Evolutionary conservation across 495 filamentous ascomycete species (phyloP), one percentile per base, ranked within the genome.

Genomic region (Penicillium herquei): DNA sequence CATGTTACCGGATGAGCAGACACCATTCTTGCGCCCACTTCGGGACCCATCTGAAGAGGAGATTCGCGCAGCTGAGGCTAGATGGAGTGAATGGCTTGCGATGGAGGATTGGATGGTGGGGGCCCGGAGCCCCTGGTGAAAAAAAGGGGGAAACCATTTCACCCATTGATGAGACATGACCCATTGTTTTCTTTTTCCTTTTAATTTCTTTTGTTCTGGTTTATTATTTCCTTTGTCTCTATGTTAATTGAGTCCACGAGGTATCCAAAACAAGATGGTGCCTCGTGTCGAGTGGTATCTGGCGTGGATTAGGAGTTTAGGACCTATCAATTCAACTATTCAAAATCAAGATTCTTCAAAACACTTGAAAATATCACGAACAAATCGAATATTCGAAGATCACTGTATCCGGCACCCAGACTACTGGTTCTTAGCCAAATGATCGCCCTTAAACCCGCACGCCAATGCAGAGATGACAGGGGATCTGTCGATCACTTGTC

Each of bases 61-160:
- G 75, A 89, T 98, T 56, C 82, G 86, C 37, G 74, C 68, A 31
- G 94, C 92, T 0, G 91, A 98, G 72, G 81, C 78, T 47, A 83
- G 76, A 48, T 96, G 90, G 89, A 90, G 86, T 65, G 84, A 88
- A 67, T 96, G 90, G 89, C 70, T 96, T 37, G 90, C 90, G 5
- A 96, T 96, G 90, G 90, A 96, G 70, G 91, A 96, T 69, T 96
- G 92, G 91, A 95, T 96, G 91, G 76, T 96, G 39, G 91, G 89
- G 33, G 71, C 81, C 2, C 70, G 83, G 46, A 82, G 81, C 65
- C 83, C 83, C 42, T 78, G 71, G 70, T 76, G 26, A 46, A 46
- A 26, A 8, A 59, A 48, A 45, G 42, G 40, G 35, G 37, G 31
- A n/a, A 45, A n/a, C 50, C 50, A 37, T 39, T 13, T 16, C 2